Base-by-base conservation (phyloP, 257 asterid genomes). In the Capsicum pubescens region DNA sequence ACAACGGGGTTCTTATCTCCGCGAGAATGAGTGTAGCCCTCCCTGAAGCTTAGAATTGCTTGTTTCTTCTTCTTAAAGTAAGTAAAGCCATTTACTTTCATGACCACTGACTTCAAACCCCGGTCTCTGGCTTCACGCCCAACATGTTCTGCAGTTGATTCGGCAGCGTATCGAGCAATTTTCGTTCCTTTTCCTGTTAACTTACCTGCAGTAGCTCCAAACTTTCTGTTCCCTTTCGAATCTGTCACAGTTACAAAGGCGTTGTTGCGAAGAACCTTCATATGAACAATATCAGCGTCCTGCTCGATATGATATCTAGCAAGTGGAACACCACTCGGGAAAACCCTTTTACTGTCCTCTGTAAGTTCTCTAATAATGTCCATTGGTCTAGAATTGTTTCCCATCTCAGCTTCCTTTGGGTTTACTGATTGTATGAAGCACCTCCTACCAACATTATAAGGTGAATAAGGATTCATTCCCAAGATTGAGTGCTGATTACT, bases 281-380 rank as follows among this genome's bases (percentile, higher is more conserved):
- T 92, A 86, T 95, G 99, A 77, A 97, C 96, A 35, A 95, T 79
- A 87, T 95, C 99, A 63, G 97, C 94, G 90, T 95, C 92, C 26
- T 93, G 61, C 91, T 97, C 99, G 0, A 89, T 39, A 35, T 71
- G 89, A 54, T 80, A 44, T 64, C 68, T 90, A 13, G 86, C 14
- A 52, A 39, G 13, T 36, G 83, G 79, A 50, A 60, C 21, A 46
- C 88, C 85, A 36, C 83, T 81, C 12, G 39, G 77, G 3, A 16
- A 5, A 35, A 88, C 12, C 52, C n/a, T 82, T 64, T 14, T 48
- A 63, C 64, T 19, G 50, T 66, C 87, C 44, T 60, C 83, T 13
- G 46, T 5, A 59, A 71, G 59, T 85, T 83, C 87, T 79, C 89
- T 83, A 68, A 82, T 85, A 83, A 26, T 72, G 87, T 86, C 88